phyloP scores from a whole-genome alignment of 176 grass and related monocot genomes.

The Canna indica region DNA sequence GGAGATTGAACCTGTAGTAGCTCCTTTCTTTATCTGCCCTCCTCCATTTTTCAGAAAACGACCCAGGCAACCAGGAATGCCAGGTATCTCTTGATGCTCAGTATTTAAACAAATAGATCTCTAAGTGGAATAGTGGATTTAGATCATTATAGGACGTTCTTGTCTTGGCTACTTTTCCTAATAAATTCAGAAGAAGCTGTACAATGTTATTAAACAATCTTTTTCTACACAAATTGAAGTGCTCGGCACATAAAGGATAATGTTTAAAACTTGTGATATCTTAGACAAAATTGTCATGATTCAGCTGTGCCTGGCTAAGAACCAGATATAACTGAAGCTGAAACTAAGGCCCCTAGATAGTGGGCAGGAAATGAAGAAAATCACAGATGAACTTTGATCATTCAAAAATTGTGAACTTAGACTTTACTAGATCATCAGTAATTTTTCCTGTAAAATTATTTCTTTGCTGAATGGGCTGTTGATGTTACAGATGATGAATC shows the following conservation, averaged over 20 bases:
- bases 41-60: conserved; percentile 93
- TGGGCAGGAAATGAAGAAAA: neutral
- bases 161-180: neutral
- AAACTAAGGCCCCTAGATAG: neutral
- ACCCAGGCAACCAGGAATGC: conserved; percentile 56
- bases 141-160: neutral
- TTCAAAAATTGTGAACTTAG: neutral
- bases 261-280: neutral
- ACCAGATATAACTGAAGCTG: neutral
- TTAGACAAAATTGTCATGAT: neutral
- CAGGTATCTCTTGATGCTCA: conserved; percentile 9
- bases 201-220: neutral
- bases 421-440: neutral
- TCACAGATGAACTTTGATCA: neutral
- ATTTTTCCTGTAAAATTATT: conserved; percentile 14
- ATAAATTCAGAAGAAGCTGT: neutral
- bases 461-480: conserved; percentile 15
- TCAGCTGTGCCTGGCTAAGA: neutral
- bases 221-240: conserved; percentile 2
- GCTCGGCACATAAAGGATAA: neutral
- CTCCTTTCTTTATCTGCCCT: conserved; percentile 94
- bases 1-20: conserved; percentile 88
- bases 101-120: neutral
- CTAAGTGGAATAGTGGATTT: neutral
- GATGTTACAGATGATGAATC: conserved; percentile 65